phyloP scores from a whole-genome alignment of 2,329 filamentous ascomycete species.

The Ceratocystis diversiconidia region DNA sequence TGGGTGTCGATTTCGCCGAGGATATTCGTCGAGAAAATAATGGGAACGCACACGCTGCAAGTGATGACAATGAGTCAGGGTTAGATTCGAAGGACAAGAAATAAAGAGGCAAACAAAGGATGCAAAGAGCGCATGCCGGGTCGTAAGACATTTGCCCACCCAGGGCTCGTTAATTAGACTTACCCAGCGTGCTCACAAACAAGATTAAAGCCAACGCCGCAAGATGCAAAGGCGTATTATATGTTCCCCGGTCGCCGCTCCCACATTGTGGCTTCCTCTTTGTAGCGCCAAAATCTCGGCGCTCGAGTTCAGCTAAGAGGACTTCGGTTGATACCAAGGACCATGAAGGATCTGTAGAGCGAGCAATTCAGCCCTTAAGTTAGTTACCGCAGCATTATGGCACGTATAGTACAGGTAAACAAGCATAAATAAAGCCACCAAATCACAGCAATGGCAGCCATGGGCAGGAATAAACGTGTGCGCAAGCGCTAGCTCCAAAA shows the following conservation, averaged over 20 bases:
- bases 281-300: conserved; percentile 26
- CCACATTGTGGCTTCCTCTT: conserved; percentile 37
- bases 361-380: background rate
- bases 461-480: background rate
- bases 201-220: conserved; percentile 55
- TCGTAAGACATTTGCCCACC: background rate
- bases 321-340: conserved; percentile 38
- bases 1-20: conserved; percentile 22
- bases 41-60: conserved; percentile 50
- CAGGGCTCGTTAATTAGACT: conserved; percentile 18
- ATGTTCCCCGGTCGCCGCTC: conserved; percentile 35
- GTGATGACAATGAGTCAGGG: background rate
- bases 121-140: too few relatives aligned
- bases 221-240: conserved; percentile 54
- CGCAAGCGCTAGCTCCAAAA: background rate
- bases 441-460: background rate
- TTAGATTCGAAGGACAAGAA: background rate
- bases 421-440: background rate
- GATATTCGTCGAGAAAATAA: conserved; percentile 41
- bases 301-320: conserved; percentile 39
- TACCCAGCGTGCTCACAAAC: conserved; percentile 43
- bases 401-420: background rate
- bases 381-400: background rate
- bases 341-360: conserved; percentile 25
- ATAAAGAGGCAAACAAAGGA: conserved; percentile 1